Evolutionary conservation across 1,139 yeast species (phyloP).

Genomic region (Pichia sp.): DNA sequence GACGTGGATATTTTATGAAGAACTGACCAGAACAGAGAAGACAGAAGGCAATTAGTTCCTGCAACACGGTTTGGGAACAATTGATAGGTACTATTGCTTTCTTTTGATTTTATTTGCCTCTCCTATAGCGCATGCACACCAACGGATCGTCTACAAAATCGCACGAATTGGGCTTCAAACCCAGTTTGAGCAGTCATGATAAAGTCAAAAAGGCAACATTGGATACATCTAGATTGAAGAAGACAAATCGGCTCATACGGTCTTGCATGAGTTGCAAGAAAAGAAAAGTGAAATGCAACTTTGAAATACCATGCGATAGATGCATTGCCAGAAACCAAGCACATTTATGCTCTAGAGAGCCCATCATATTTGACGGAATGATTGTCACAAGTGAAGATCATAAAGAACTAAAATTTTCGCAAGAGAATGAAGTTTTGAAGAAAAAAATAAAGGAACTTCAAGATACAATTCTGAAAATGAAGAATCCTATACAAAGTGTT

Average conservation of each 20-base stretch:
- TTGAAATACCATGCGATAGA: conserved; percentile 29
- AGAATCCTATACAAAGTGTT: neutral
- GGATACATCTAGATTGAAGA: conserved; percentile 16
- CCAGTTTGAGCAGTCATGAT: no score
- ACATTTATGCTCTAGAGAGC: conserved; percentile 25
- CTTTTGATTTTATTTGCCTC: no score
- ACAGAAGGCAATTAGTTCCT: no score
- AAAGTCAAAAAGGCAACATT: neutral
- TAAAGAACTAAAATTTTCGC: conserved; percentile 19
- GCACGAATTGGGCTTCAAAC: no score
- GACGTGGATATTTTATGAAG: no score
- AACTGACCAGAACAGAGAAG: no score
- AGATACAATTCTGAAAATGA: conserved; percentile 15
- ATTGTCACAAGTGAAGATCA: conserved; percentile 19
- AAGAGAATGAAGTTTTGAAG: conserved; percentile 25
- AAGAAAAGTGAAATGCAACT: conserved; percentile 29
- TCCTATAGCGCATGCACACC: no score
- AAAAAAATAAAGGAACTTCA: conserved; percentile 22
- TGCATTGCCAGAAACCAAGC: conserved; percentile 27
- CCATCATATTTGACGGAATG: conserved; percentile 24
- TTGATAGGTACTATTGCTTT: no score
- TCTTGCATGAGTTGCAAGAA: conserved; percentile 27
- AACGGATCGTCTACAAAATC: no score
- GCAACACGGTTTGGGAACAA: no score
- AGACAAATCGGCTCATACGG: conserved; percentile 24